Conservation (phyloP, 163 green algal genomes). For the Smithsoniella earleae region DNA sequence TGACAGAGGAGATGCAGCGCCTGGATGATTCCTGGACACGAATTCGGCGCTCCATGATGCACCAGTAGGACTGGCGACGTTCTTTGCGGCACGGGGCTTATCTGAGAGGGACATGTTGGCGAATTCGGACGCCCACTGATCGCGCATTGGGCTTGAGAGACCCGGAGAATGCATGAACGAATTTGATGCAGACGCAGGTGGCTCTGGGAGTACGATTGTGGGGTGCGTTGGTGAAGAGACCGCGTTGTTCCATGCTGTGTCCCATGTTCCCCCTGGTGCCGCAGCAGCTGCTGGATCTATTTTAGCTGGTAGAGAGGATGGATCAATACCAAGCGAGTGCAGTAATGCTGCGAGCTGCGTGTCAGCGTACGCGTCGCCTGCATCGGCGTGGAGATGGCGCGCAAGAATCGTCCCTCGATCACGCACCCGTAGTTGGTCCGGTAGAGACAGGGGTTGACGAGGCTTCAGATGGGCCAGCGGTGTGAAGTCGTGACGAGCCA, state of each 20-base stretch:
- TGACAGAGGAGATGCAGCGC: too few species aligned
- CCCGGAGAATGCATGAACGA: too few species aligned
- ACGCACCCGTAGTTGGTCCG: conserved; percentile 61
- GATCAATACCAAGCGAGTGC: conserved; percentile 65
- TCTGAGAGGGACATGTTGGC: too few species aligned
- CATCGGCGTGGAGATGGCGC: conserved; percentile 74
- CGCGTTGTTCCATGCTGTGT: conserved; percentile 13
- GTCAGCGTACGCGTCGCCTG: conserved; percentile 57
- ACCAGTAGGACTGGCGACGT: too few species aligned
- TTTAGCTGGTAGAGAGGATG: conserved; percentile 45
- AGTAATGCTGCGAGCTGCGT: conserved; percentile 71
- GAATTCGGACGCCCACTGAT: too few species aligned
- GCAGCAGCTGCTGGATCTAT: conserved; percentile 33
- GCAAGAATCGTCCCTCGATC: conserved; percentile 80
- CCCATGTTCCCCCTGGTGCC: conserved; percentile 34
- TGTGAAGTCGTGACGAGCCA: conserved; percentile 24
- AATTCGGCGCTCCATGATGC: too few species aligned
- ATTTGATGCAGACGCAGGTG: not conserved
- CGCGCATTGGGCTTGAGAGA: too few species aligned
- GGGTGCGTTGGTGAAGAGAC: not conserved
- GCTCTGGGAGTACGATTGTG: conserved; percentile 9
- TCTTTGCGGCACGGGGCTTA: too few species aligned
- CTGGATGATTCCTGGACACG: too few species aligned
- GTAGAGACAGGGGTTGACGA: conserved; percentile 35
- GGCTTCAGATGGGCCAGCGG: conserved; percentile 31